A percentile compares a stretch with the other conserved stretches of the same genome.
Conservation (phyloP, 2,329 filamentous ascomycete species). For the Aspergillus tubingensis region DNA sequence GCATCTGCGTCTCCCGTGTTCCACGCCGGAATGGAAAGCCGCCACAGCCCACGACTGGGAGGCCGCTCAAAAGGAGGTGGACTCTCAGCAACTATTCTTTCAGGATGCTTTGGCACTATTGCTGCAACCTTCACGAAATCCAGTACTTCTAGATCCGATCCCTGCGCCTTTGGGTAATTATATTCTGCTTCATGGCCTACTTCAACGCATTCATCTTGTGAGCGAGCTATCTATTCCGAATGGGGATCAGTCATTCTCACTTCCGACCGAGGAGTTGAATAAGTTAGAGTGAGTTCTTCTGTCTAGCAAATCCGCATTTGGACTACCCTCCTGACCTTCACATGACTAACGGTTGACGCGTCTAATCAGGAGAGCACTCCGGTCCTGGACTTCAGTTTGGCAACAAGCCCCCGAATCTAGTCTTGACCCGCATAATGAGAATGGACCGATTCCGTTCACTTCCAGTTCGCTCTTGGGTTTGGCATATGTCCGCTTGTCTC, state of each 20-base stretch:
- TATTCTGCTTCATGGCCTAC: conserved; percentile 69
- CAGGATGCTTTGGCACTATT: conserved; percentile 37
- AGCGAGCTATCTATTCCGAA: conserved; percentile 36
- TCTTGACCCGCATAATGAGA: conserved; percentile 37
- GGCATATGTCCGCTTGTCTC: conserved; percentile 35
- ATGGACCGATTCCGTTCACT: conserved; percentile 38
- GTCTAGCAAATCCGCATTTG: neutral
- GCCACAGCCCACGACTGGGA: conserved; percentile 36
- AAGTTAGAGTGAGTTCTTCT: conserved; percentile 34
- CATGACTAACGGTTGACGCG: neutral
- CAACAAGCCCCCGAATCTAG: conserved; percentile 40
- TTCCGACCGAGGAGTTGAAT: conserved; percentile 37
- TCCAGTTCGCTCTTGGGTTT: conserved; percentile 35
- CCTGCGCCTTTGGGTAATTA: conserved; percentile 65
- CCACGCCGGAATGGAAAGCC: conserved; percentile 40
- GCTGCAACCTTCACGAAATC: conserved; percentile 32
- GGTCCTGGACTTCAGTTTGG: conserved; percentile 40
- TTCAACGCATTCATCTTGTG: conserved; percentile 63
- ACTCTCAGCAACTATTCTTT: conserved; percentile 35
- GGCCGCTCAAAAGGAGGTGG: conserved; percentile 28
- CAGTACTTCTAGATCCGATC: conserved; percentile 33
- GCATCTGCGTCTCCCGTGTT: conserved; percentile 40
- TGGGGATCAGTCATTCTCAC: conserved; percentile 31
- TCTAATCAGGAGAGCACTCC: conserved; percentile 31
- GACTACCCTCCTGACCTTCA: neutral